Evolutionary conservation across 169 alveolate species (phyloP).

Genomic region (Cryptosporidium sp.): DNA sequence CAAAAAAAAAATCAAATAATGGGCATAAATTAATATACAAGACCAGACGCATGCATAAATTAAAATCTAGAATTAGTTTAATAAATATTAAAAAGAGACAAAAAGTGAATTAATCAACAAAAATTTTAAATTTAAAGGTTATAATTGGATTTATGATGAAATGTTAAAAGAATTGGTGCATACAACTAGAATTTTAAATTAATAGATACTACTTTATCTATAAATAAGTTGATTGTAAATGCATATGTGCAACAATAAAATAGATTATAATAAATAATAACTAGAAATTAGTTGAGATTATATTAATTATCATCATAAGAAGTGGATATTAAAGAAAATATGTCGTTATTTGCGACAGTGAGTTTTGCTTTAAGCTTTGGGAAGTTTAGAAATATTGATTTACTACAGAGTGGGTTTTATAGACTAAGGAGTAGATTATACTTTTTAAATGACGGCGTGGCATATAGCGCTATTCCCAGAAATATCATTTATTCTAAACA

Average conservation of each 20-base stretch:
- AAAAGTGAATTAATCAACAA: not conserved
- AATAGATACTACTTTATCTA: not conserved
- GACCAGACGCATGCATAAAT: slow-evolving; percentile 38
- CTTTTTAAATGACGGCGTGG: slow-evolving; percentile 34
- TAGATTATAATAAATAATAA: not conserved
- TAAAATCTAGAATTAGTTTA: slow-evolving; percentile 29
- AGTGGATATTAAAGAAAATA: not conserved
- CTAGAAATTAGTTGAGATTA: not conserved
- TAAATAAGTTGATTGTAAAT: not conserved
- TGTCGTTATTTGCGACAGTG: slow-evolving; percentile 58
- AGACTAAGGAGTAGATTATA: slow-evolving; percentile 63
- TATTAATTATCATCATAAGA: not conserved
- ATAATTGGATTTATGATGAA: not conserved
- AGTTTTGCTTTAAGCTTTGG: slow-evolving; percentile 50
- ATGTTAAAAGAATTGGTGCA: not conserved
- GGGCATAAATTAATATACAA: not conserved
- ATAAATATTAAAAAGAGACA: not conserved
- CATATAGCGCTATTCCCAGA: slow-evolving; percentile 49
- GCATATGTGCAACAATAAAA: slow-evolving; percentile 8
- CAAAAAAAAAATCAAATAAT: not conserved
- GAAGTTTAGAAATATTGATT: slow-evolving; percentile 64
- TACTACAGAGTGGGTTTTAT: slow-evolving; percentile 69
- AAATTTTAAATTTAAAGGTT: slow-evolving; percentile 1
- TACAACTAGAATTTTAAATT: not conserved
- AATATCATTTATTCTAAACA: slow-evolving; percentile 41